Percentiles rank a stretch among this genome's conserved stretches.
Evolutionary conservation across 495 filamentous ascomycete species (phyloP).

Genomic region (Hypoxylon rickii): DNA sequence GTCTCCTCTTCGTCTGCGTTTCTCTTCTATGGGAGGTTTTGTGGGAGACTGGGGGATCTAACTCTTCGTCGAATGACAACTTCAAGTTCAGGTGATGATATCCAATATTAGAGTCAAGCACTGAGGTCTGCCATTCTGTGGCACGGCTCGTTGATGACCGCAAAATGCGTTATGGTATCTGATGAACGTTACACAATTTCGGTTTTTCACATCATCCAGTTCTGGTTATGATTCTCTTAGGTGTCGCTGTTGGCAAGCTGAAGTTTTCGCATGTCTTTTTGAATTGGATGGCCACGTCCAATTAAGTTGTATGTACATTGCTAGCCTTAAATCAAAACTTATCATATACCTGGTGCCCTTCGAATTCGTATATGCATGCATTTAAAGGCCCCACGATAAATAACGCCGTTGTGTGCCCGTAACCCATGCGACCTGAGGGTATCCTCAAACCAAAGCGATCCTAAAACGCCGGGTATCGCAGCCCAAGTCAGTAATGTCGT

Average conservation of each 20-base stretch:
- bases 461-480: constrained; percentile 20
- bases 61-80: constrained; percentile 9
- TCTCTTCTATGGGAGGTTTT: constrained; percentile 44
- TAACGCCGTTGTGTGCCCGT: constrained; percentile 21
- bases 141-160: constrained; percentile 61
- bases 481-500: constrained; percentile 10
- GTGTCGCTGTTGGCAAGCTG: not conserved
- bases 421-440: constrained; percentile 23
- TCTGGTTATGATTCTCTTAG: not conserved
- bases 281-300: not conserved
- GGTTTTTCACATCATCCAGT: too few species aligned
- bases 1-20: constrained; percentile 40
- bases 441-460: constrained; percentile 25
- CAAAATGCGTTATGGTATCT: constrained; percentile 86
- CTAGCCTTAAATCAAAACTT: not conserved
- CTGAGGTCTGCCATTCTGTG: constrained; percentile 74
- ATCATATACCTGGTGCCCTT: not conserved
- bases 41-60: constrained; percentile 68
- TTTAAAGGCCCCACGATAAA: constrained; percentile 2
- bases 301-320: constrained; percentile 11
- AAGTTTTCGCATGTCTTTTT: not conserved
- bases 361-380: too few species aligned
- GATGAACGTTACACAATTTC: constrained; percentile 72
- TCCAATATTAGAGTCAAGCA: constrained; percentile 99
- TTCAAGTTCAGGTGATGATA: constrained; percentile 88